These are phyloP conservation scores for Cladosporium austrohemisphaericum DNA, from an alignment of 2,329 filamentous ascomycete species.

Conservation along the genomic window DNA sequence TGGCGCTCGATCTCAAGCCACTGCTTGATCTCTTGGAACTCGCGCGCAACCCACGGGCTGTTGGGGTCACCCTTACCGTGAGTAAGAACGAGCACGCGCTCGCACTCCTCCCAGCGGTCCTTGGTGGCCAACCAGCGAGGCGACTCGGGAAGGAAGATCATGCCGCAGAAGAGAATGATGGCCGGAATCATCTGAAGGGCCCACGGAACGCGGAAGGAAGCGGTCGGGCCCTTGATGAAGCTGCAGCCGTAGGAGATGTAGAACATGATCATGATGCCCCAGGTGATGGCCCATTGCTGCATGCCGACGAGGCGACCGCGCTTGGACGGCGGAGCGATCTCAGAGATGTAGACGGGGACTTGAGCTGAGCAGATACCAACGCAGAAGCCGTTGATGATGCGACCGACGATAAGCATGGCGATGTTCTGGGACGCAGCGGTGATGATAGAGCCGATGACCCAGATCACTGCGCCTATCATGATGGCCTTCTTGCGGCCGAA, in stretches of 20 bases:
- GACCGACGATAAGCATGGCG: conserved; percentile 67
- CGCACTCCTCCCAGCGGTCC: conserved; percentile 60
- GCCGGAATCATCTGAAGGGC: conserved; percentile 50
- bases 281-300: conserved; percentile 70
- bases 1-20: conserved; percentile 66
- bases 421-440: conserved; percentile 63
- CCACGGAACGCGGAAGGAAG: conserved; percentile 49
- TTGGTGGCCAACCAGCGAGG: conserved; percentile 63
- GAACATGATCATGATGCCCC: conserved; percentile 65
- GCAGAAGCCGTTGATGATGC: conserved; percentile 67
- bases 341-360: conserved; percentile 65
- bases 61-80: conserved; percentile 50
- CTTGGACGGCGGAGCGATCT: conserved; percentile 56
- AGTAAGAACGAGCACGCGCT: conserved; percentile 58
- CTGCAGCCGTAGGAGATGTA: conserved; percentile 62
- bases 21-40: conserved; percentile 68
- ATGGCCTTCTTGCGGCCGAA: conserved; percentile 54
- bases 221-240: conserved; percentile 54
- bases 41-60: conserved; percentile 57
- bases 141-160: conserved; percentile 63
- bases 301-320: conserved; percentile 66
- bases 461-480: conserved; percentile 40
- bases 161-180: conserved; percentile 39
- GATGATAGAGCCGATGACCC: conserved; percentile 59
- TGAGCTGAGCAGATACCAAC: conserved; percentile 71